These are phyloP conservation scores for Suillus occidentalis DNA, from an alignment of 768 basidiomycete species.

Conservation along the genomic window DNA sequence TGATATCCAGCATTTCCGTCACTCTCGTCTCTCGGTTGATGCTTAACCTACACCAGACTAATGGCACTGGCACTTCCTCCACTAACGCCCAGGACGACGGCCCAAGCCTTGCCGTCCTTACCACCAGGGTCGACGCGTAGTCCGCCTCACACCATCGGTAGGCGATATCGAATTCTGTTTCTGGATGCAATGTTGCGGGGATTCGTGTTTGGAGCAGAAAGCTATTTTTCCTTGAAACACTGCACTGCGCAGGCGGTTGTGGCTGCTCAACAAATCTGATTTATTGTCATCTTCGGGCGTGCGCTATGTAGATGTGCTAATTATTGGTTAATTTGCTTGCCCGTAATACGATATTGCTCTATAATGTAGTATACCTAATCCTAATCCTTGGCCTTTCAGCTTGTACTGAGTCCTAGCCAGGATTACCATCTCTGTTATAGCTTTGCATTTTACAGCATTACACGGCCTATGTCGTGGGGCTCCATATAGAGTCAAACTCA, in stretches of 20 bases:
- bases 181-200: background rate
- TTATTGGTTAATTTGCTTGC: background rate
- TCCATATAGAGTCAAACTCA: background rate
- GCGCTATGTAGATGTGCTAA: background rate
- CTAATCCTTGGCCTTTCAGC: background rate
- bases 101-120: constrained; percentile 26
- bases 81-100: constrained; percentile 40
- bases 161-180: background rate
- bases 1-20: constrained; percentile 41
- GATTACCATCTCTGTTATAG: background rate
- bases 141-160: background rate
- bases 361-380: background rate
- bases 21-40: constrained; percentile 56
- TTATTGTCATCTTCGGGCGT: background rate
- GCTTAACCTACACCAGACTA: constrained; percentile 51
- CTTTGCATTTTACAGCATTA: background rate
- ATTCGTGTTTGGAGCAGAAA: background rate
- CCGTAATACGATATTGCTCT: background rate
- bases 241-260: background rate
- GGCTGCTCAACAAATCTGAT: background rate
- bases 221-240: background rate
- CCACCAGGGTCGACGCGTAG: background rate
- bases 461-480: background rate
- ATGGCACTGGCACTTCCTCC: constrained; percentile 15
- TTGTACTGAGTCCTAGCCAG: background rate